A percentile compares a stretch with the other conserved stretches of the same genome.
phyloP scores from a whole-genome alignment of 2,329 filamentous ascomycete genomes.

The Mycosphaerella arachidis region DNA sequence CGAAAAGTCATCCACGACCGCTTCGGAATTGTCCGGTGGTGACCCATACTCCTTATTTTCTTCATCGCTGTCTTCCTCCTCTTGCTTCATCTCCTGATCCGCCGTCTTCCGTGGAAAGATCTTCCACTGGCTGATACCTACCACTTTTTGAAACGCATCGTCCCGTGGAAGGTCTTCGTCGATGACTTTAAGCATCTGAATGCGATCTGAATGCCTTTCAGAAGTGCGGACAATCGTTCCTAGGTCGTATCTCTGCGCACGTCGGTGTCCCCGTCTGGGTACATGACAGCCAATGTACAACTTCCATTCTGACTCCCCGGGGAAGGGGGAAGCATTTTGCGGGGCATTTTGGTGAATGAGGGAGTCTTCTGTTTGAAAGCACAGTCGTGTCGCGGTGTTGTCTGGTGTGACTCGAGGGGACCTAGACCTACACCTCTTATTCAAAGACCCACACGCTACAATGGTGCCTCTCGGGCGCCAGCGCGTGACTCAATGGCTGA shows the following conservation, averaged over 20 bases:
- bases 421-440: background rate
- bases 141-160: conserved; percentile 22
- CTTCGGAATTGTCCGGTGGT: conserved; percentile 18
- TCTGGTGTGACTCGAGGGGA: background rate
- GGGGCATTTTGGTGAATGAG: conserved; percentile 26
- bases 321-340: conserved; percentile 26
- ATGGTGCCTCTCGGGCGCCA: no score
- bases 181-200: conserved; percentile 25
- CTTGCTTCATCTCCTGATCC: conserved; percentile 25
- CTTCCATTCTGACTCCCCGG: conserved; percentile 23
- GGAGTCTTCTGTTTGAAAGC: background rate
- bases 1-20: conserved; percentile 23
- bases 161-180: conserved; percentile 26
- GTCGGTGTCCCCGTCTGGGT: conserved; percentile 25
- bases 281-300: conserved; percentile 28
- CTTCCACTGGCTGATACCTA: conserved; percentile 32
- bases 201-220: conserved; percentile 17
- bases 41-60: conserved; percentile 16
- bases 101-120: conserved; percentile 25
- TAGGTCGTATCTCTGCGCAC: conserved; percentile 10
- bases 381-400: background rate
- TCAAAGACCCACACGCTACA: no score
- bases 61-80: conserved; percentile 19
- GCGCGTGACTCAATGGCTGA: no score
- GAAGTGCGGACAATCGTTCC: conserved; percentile 8